phyloP scores from a whole-genome alignment of 2,329 filamentous ascomycete genomes.

The Zymoseptoria ardabiliae region DNA sequence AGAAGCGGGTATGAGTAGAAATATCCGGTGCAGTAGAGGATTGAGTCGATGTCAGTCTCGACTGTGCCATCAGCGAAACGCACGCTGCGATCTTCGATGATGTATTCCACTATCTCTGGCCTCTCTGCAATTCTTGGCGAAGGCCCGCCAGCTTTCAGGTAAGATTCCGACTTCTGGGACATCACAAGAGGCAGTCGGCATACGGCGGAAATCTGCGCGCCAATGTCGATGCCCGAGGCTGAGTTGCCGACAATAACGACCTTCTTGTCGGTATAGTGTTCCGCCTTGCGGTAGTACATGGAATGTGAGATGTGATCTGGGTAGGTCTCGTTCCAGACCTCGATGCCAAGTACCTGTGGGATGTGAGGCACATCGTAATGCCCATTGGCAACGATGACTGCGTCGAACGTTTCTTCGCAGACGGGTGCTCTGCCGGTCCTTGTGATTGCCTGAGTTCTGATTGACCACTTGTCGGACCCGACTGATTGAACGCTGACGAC shows the following conservation, averaged over 20 bases:
- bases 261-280: conserved; percentile 57
- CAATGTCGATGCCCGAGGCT: conserved; percentile 78
- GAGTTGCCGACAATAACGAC: conserved; percentile 79
- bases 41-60: conserved; percentile 61
- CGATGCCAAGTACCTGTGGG: conserved; percentile 35
- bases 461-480: conserved; percentile 46
- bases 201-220: conserved; percentile 60
- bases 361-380: conserved; percentile 43
- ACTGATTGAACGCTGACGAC: conserved; percentile 52
- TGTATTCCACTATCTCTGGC: conserved; percentile 47
- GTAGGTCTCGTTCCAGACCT: conserved; percentile 33
- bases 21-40: conserved; percentile 87
- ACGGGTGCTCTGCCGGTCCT: conserved; percentile 22
- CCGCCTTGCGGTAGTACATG: conserved; percentile 67
- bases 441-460: conserved; percentile 40
- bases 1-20: conserved; percentile 77
- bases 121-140: conserved; percentile 50
- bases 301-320: conserved; percentile 47
- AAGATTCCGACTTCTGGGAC: conserved; percentile 49
- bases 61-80: conserved; percentile 59
- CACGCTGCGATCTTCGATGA: conserved; percentile 53
- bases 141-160: conserved; percentile 32
- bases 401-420: conserved; percentile 47
- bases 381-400: conserved; percentile 41
- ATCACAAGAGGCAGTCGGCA: conserved; percentile 57